phyloP scores from a whole-genome alignment of 148 eudicot genomes.

The Rhododendron simsii region DNA sequence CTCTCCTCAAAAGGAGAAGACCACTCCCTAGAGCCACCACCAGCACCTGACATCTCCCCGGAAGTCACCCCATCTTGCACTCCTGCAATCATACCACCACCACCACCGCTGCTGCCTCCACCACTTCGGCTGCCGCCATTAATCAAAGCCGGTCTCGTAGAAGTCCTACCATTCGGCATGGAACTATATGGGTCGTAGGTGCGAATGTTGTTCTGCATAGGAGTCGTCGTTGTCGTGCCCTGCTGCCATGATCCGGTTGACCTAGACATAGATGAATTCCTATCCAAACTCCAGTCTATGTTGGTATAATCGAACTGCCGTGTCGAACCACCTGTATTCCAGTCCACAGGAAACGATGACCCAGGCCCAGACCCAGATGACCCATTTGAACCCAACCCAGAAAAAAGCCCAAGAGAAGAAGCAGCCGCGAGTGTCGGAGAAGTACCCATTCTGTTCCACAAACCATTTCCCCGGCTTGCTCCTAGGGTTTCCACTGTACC shows the following conservation, averaged over 20 bases:
- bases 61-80: constrained; percentile 45
- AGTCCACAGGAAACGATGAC: constrained; percentile 66
- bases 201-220: constrained; percentile 25
- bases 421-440: constrained; percentile 70
- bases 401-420: constrained; percentile 82
- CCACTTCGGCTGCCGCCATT: constrained; percentile 20
- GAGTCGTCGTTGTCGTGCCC: constrained; percentile 23
- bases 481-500: constrained; percentile 40
- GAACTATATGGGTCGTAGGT: constrained; percentile 40
- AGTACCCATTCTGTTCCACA: constrained; percentile 42
- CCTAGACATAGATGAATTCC: constrained; percentile 28
- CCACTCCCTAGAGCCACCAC: constrained; percentile 73
- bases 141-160: constrained; percentile 47
- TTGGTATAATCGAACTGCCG: constrained; percentile 62
- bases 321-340: constrained; percentile 69
- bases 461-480: constrained; percentile 27
- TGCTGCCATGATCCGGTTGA: constrained; percentile 42
- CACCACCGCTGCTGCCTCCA: constrained; percentile 13
- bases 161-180: constrained; percentile 32
- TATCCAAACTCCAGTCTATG: constrained; percentile 88
- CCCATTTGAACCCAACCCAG: constrained; percentile 58
- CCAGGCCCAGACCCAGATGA: constrained; percentile 45
- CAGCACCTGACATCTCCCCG: constrained; percentile 37
- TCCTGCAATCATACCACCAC: constrained; percentile 41
- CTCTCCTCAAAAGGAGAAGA: constrained; percentile 93